Base-by-base conservation (phyloP, 2,329 filamentous ascomycete species). In the Aspergillus nomiae region DNA sequence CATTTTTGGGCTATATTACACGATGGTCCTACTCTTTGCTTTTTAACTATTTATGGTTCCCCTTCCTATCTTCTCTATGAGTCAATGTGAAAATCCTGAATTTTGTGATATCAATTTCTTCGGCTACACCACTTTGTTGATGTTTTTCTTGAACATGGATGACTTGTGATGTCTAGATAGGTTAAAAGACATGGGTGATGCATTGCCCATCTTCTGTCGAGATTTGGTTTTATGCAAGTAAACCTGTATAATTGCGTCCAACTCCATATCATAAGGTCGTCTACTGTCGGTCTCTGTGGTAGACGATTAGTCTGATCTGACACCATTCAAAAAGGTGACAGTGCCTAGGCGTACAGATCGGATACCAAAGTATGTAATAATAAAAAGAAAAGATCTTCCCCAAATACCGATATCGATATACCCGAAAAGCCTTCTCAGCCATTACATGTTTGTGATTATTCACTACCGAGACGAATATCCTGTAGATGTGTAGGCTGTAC, bases 141-240 rank as follows among this genome's bases (percentile, higher is more conserved):
- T 21, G 19, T 19, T 51, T 51, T 51, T 51, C 28, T 51, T 51
- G 48, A 51, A 32, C 48, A 51, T 51, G 48, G 48, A 34, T 51
- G 48, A 51, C 48, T 51, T 21, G 26, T 51, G 28, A 51, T 51
- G 48, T 51, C 48, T 51, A 51, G 48, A 51, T 51, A 51, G 48
- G 48, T 32, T 32, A 21, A 51, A 28, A 51, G 48, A 5, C 19
- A 51, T 51, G 28, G 16, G 48, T 51, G 30, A n/a, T 32, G 30
- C 10, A 51, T 51, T 32, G 9, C 28, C 30, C 48, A 21, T 34
- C 26, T 51, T 51, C 28, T 51, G 48, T 32, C 30, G 28, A 32
- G 14, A 51, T 10, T 12, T 51, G 12, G 10, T n/a, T n/a, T 28
- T 4, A 14, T 3, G 14, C 12, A 30, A 24, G 11, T 21, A 46